Base-by-base conservation (phyloP, 2,329 filamentous ascomycete species). In the Beauveria australis region DNA sequence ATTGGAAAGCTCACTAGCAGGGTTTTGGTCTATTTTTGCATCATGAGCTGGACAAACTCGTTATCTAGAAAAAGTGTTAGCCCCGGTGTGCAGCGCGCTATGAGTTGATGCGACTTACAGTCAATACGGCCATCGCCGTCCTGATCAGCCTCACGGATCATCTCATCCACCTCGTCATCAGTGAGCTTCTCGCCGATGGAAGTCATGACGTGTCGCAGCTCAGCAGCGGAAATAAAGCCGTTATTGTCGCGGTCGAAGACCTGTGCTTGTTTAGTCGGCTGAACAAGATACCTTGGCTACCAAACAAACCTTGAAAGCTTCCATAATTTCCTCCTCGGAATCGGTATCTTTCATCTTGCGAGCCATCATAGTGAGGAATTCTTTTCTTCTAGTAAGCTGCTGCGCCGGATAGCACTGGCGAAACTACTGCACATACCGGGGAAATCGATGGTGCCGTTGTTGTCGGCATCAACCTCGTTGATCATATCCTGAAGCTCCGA, bases 321-420 rank as follows among this genome's bases (percentile, higher is more conserved):
- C 90, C 69, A 90, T 86, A 68, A 94, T 94, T 75, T 94, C 90
- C 78, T 94, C 90, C 77, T 94, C 90, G 53, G 89, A 93, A 73
- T 94, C 90, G 67, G 90, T 94, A 71, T 93, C 90, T 82, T 93
- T 93, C 90, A 94, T 94, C 80, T 94, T 94, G 72, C 90, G 86
- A 63, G 90, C 90, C 90, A 94, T 94, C 90, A 94, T 94, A 65
- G 90, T 94, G 64, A 94, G 81, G 77, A 94, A 94, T 73, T 94
- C 90, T 93, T 26, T 33, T 33, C 8, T 49, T 26, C 30, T 7
- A 6, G 43, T 61, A 46, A 61, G 60, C 41, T 26, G 41, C n/a
- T 46, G 30, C 14, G 12, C 40, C 3, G 3, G 14, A 14, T 26
- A 41, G 12, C 40, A 56, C 14, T 24, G 46, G 9, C 16, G 16